These are phyloP conservation scores for Simplicillium sp. DNA, from an alignment of 2,329 filamentous ascomycete species.

Conservation along the genomic window DNA sequence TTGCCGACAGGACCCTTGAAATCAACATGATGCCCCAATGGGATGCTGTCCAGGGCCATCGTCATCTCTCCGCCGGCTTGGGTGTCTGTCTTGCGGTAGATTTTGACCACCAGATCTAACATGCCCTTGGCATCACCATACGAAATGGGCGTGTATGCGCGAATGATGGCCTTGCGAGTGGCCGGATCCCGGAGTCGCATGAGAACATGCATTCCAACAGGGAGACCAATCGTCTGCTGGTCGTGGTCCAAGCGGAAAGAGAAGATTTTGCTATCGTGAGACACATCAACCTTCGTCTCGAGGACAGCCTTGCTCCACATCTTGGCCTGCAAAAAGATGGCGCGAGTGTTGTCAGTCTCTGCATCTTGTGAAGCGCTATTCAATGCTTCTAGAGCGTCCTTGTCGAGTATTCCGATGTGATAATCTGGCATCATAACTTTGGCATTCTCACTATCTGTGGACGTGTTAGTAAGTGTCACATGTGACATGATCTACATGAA, in stretches of 20 bases:
- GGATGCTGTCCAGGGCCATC: slow-evolving; percentile 62
- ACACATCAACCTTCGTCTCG: slow-evolving; percentile 57
- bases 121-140: slow-evolving; percentile 48
- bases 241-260: slow-evolving; percentile 67
- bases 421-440: slow-evolving; percentile 83
- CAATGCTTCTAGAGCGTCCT: slow-evolving; percentile 44
- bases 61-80: slow-evolving; percentile 71
- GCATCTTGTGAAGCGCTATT: slow-evolving; percentile 22
- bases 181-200: slow-evolving; percentile 67
- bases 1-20: slow-evolving; percentile 85
- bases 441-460: slow-evolving; percentile 75
- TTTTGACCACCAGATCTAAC: slow-evolving; percentile 71
- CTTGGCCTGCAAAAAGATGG: slow-evolving; percentile 62
- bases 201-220: slow-evolving; percentile 81
- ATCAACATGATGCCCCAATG: slow-evolving; percentile 64
- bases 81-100: slow-evolving; percentile 57
- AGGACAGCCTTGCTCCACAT: slow-evolving; percentile 67
- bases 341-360: slow-evolving; percentile 30
- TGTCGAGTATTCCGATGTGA: slow-evolving; percentile 71
- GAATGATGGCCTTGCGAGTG: slow-evolving; percentile 64
- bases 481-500: background rate
- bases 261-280: slow-evolving; percentile 73
- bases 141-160: slow-evolving; percentile 80
- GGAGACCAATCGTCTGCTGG: slow-evolving; percentile 63
- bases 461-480: slow-evolving; percentile 9